A percentile compares a stretch with the other conserved stretches of the same genome.
Conservation (phyloP, 805 yeast species). For the Suhomyces tanzawaensis region DNA sequence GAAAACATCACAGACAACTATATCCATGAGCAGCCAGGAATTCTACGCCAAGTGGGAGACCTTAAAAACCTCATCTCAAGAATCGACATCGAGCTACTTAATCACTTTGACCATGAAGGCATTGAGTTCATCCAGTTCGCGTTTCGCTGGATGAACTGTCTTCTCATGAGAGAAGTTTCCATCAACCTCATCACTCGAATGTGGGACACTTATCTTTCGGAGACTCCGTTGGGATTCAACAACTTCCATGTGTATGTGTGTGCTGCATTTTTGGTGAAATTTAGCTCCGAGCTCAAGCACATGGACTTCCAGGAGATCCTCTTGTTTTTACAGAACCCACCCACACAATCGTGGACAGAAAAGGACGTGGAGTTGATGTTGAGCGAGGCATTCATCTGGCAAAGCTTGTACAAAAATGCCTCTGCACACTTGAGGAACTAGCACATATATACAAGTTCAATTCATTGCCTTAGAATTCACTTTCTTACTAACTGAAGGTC, state of each 20-base stretch:
- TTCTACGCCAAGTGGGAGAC: slow-evolving; percentile 83
- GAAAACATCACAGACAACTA: slow-evolving; percentile 97
- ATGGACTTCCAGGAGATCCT: slow-evolving; percentile 96
- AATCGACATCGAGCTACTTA: slow-evolving; percentile 70
- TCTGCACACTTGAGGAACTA: slow-evolving; percentile 67
- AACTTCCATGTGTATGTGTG: slow-evolving; percentile 96
- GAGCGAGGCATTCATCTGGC: slow-evolving; percentile 98
- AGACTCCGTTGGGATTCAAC: slow-evolving; percentile 74
- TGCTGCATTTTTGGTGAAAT: slow-evolving; percentile 90
- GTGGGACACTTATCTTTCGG: slow-evolving; percentile 95
- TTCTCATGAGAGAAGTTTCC: slow-evolving; percentile 88
- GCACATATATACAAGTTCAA: not conserved
- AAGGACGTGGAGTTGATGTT: slow-evolving; percentile 87
- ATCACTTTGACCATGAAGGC: slow-evolving; percentile 75
- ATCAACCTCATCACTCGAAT: slow-evolving; percentile 78
- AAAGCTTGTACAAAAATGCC: slow-evolving; percentile 85
- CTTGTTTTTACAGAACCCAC: slow-evolving; percentile 86
- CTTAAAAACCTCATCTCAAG: slow-evolving; percentile 73
- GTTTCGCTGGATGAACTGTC: slow-evolving; percentile 98
- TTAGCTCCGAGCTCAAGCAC: slow-evolving; percentile 70
- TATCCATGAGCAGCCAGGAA: slow-evolving; percentile 98
- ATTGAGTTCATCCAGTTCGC: slow-evolving; percentile 95
- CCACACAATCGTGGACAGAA: slow-evolving; percentile 82
- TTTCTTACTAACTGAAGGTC: too few species aligned
- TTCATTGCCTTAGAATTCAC: too few species aligned